These are phyloP conservation scores for Pyrrhoderma lamaoense DNA, from an alignment of 1,284 basidiomycete genomes.

Conservation along the genomic window DNA sequence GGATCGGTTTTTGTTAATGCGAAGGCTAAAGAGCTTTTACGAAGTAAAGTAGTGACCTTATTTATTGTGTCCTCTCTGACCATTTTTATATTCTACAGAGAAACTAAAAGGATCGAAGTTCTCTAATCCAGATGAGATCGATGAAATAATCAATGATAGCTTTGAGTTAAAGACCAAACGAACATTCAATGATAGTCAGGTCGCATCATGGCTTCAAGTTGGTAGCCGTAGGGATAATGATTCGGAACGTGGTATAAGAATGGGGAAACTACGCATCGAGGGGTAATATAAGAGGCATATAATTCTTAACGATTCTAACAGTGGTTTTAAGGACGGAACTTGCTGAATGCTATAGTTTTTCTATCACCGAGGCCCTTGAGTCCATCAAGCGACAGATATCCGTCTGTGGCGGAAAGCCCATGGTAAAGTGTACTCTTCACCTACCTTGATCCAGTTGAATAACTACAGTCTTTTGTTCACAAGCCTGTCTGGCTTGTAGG, in stretches of 20 bases:
- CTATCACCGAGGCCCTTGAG: conserved; percentile 57
- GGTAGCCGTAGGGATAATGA: conserved; percentile 72
- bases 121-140: conserved; percentile 55
- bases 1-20: conserved; percentile 73
- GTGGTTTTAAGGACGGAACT: conserved; percentile 41
- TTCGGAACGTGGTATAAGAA: conserved; percentile 52
- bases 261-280: conserved; percentile 59
- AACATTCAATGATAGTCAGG: conserved; percentile 56
- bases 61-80: not conserved
- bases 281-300: conserved; percentile 38
- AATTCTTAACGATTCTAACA: not conserved
- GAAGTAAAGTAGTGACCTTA: conserved; percentile 39
- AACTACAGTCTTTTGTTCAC: not conserved
- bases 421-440: conserved; percentile 30
- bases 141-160: conserved; percentile 52
- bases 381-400: conserved; percentile 65
- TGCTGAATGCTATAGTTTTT: conserved; percentile 65
- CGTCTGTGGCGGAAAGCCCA: conserved; percentile 54
- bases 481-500: conserved; percentile 71
- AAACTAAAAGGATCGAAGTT: conserved; percentile 30
- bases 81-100: not conserved
- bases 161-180: conserved; percentile 77
- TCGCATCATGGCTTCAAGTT: conserved; percentile 61
- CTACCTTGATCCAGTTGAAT: not conserved
- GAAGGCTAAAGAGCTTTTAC: conserved; percentile 59